Evolutionary conservation across 106 monocot genomes (phyloP), one percentile per base, ranked within the genome.

Genomic region (Cymbidium sinense): DNA sequence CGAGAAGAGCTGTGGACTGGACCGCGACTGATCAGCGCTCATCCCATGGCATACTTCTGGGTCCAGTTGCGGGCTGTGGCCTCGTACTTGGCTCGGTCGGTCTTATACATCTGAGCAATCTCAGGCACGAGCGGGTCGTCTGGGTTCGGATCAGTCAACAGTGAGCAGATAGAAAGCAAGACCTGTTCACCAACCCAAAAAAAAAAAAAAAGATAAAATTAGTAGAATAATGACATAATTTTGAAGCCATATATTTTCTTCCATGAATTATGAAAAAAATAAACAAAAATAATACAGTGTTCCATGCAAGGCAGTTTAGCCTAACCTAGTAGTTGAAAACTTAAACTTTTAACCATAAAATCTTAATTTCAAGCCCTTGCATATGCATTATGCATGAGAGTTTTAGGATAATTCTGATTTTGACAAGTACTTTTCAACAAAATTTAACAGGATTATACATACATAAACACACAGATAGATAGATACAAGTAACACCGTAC

Each of bases 51-150:
- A 41, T 77, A 67, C 43, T 65, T 67, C 41, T 77, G 77, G 39
- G 77, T 77, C 77, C 77, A 77, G 64, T 36, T 67, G 54, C 77
- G 54, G 12, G 77, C 77, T 1, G 67, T 77, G 41, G 77, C 54
- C 64, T 77, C 65, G 19, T 77, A 77, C 77, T 67, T 77, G 30
- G 62, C 34, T 34, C 77, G 19, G 29, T 77, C 77, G 5, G 65
- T 65, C 43, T 77, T 77, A 64, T 77, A 77, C 77, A 77, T 67
- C n/a, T 77, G 65, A n/a, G 77, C 77, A 77, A 77, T 77, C 64
- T 77, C 77, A 0, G 77, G 77, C 39, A 67, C 77, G 21, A 77
- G 34, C 18, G 77, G 77, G 23, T 77, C 77, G 43, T 77, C 77
- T 15, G 77, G 77, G 65, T 81, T 81, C 18, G 77, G 65, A 9